Evolutionary conservation across 805 yeast genomes (phyloP), one percentile per base, ranked within the genome.

Genomic region (Metschnikowia gruessii): DNA sequence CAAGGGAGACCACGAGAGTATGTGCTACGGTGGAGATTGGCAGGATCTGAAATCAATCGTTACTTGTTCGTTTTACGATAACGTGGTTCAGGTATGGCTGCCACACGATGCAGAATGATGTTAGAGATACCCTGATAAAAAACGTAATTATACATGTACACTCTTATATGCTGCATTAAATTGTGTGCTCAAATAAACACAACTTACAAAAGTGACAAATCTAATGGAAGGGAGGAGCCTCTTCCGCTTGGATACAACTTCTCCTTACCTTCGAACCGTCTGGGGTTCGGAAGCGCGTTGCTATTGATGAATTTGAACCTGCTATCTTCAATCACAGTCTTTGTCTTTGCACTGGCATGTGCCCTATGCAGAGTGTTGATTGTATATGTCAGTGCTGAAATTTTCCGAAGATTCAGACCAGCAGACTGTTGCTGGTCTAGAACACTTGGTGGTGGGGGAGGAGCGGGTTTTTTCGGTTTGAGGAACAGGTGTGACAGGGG

Each of bases 11-110:
- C 98, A 92, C 61, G 83, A 82, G 41, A 88, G 97, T 49, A 92
- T 94, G 89, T 91, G 92, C 45, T 92, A 92, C 59, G 99, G 98
- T 0, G 97, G 95, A 4, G 96, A 87, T 60, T 91, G 97, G 96
- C 65, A 74, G 12, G 58, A 60, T 1, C 80, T 74, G 6, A 63
- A 64, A 1, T 55, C 62, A 4, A 78, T 85, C 7, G 85, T 80
- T 2, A 90, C 97, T 1, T 92, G 97, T 63, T 89, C 97, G 45
- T 92, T 92, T 63, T 92, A 92, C 68, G 99, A 92, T 63, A 79
- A 79, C 45, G 80, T 86, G 16, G 76, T 92, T 2, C 96, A 91
- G 52, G 62, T 76, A 26, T 92, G 98, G 98, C 55, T 61, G 48
- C 68, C 67, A 17, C 15, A 37, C 4, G 45, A 43, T 28, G 35